These are phyloP conservation scores for Malbranchea zuffiana DNA, from an alignment of 2,329 filamentous ascomycete genomes.

Conservation along the genomic window DNA sequence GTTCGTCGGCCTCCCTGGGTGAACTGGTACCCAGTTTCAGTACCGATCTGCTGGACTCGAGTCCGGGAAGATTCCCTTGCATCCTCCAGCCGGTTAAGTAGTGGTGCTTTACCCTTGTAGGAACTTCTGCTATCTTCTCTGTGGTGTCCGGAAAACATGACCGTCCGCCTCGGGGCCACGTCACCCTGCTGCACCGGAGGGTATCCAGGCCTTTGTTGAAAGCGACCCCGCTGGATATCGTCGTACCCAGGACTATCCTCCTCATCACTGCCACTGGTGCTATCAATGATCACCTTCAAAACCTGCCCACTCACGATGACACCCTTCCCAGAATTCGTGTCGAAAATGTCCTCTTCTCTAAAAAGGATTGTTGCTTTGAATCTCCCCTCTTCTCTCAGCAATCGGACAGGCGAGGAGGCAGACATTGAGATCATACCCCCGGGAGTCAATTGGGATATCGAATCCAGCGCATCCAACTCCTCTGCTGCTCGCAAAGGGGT, in stretches of 20 bases:
- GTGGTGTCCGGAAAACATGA: neutral
- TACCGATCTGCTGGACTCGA: neutral
- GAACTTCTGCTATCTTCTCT: neutral
- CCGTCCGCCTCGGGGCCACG: neutral
- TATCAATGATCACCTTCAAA: neutral
- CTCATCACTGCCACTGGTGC: too few relatives aligned
- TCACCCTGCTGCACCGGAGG: neutral
- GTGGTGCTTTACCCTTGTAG: neutral
- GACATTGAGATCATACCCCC: neutral
- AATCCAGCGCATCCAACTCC: neutral
- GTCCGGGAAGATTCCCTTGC: neutral
- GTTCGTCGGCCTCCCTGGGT: neutral
- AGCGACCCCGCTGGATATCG: neutral
- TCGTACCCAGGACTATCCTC: neutral
- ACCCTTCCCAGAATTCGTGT: neutral
- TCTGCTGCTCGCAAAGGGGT: neutral
- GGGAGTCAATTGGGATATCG: neutral
- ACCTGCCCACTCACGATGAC: neutral
- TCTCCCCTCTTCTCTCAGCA: neutral
- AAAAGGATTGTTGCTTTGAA: conserved; percentile 1
- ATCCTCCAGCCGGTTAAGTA: neutral
- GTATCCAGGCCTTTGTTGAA: neutral
- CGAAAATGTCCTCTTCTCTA: neutral
- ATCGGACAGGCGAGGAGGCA: neutral
- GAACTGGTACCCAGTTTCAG: neutral